Base-by-base conservation (phyloP, 805 yeast species). In the Lipomyces chichibuensis region DNA sequence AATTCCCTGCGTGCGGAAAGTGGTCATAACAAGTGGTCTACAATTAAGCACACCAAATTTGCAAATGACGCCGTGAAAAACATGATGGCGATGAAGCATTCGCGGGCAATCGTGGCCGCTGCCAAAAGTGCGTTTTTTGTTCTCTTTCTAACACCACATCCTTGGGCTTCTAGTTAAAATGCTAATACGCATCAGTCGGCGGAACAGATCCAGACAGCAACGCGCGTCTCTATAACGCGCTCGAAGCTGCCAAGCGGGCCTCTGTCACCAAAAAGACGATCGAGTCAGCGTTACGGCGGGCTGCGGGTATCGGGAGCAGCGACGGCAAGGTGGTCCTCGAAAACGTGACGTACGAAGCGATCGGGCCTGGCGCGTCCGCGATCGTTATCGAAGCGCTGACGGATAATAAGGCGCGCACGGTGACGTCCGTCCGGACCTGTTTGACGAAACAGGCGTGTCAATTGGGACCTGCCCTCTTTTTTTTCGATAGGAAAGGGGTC, bases 1-100 rank as follows among this genome's bases (percentile, higher is more conserved):
- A 25, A 29, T 17, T 52, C 55, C n/a, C n/a, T 29, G 9, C 35
- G 27, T 52, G 8, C 55, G 5, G 17, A 5, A 4, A 87, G 92
- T 0, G 99, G 99, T 0, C 99, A 94, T 77, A 89, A 91, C 49
- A 94, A 93, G 78, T 94, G 99, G 99, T 91, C 96, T 55, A 91
- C 90, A 59, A 94, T 95, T 72, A 90, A 92, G 75, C 98, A 92
- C 76, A 95, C 90, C 76, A 94, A 94, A 79, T 97, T 97, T 64
- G 91, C 91, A 70, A 92, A 92, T 74, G 99, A 94, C 79, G 90
- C 92, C 25, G 86, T 84, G 66, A 88, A 86, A 76, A 88, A 91
- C 66, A 84, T 86, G 64, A 81, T 86, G 35, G 87, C 91, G 4
- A 89, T 88, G 73, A 86, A 87, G 72, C 81, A 90, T 74, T 89